Percentiles rank a stretch among this genome's conserved stretches.
These are phyloP conservation scores for Brassica juncea DNA, from an alignment of 345 rosid species.

Conservation along the genomic window DNA sequence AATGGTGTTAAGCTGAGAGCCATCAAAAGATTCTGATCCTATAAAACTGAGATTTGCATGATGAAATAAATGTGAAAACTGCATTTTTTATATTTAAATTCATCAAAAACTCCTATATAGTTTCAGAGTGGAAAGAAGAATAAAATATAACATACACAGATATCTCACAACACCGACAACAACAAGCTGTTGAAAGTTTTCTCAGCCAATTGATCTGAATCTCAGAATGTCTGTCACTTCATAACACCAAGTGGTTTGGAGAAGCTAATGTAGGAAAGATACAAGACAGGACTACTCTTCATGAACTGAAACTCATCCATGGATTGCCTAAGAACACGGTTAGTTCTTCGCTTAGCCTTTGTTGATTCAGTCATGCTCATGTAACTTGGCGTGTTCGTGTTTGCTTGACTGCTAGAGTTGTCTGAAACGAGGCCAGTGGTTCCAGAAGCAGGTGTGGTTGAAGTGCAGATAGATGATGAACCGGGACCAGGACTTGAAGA, in stretches of 20 bases:
- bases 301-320: slow-evolving; percentile 91
- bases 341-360: slow-evolving; percentile 69
- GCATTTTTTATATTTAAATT: slow-evolving; percentile 10
- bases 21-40: slow-evolving; percentile 53
- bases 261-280: slow-evolving; percentile 45
- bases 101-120: slow-evolving; percentile 35
- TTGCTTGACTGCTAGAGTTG: slow-evolving; percentile 43
- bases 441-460: slow-evolving; percentile 63
- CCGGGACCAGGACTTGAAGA: slow-evolving; percentile 81
- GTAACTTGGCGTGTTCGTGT: slow-evolving; percentile 61
- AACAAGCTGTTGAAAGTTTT: slow-evolving; percentile 60
- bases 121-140: neutral
- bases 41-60: neutral
- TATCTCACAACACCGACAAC: slow-evolving; percentile 43
- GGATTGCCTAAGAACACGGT: slow-evolving; percentile 66
- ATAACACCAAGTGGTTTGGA: slow-evolving; percentile 33
- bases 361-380: slow-evolving; percentile 85
- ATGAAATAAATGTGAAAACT: slow-evolving; percentile 12
- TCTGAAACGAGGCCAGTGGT: slow-evolving; percentile 57
- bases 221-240: slow-evolving; percentile 32
- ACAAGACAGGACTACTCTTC: slow-evolving; percentile 44
- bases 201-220: slow-evolving; percentile 10
- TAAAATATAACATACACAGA: slow-evolving; percentile 34
- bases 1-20: slow-evolving; percentile 76
- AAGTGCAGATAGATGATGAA: slow-evolving; percentile 77